Evolutionary conservation across 495 filamentous ascomycete genomes (phyloP).

Genomic region (Articulospora tetracladia): DNA sequence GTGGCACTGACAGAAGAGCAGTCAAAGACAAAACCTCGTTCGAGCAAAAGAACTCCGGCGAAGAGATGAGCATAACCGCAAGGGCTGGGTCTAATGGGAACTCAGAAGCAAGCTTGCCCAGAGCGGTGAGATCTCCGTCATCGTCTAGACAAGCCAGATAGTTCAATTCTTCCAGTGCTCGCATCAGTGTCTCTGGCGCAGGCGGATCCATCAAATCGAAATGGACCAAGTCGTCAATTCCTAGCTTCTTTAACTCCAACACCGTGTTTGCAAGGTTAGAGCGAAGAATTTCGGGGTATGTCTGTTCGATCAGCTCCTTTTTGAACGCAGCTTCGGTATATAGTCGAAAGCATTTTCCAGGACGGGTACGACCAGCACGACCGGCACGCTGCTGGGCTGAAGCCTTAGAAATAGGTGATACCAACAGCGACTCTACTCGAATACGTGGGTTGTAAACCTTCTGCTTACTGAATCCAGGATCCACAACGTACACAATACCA

Average conservation of each 20-base stretch:
- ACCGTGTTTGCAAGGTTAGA: constrained; percentile 95
- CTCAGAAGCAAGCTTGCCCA: constrained; percentile 87
- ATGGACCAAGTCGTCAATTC: constrained; percentile 92
- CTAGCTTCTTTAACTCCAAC: constrained; percentile 94
- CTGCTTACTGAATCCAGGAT: constrained; percentile 98
- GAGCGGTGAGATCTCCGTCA: constrained; percentile 81
- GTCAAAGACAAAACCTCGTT: constrained; percentile 97
- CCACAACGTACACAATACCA: constrained; percentile 98
- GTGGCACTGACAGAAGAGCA: constrained; percentile 88
- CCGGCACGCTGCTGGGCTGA: constrained; percentile 98
- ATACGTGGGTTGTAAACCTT: constrained; percentile 99
- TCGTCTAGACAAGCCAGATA: constrained; percentile 96
- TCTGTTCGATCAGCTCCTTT: constrained; percentile 95
- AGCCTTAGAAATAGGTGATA: constrained; percentile 95
- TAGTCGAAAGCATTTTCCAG: constrained; percentile 95
- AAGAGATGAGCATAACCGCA: constrained; percentile 96
- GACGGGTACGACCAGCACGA: constrained; percentile 96
- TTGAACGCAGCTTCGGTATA: constrained; percentile 98
- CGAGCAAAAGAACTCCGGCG: constrained; percentile 97
- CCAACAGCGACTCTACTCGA: constrained; percentile 90
- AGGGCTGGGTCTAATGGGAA: constrained; percentile 94
- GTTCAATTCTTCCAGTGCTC: constrained; percentile 95
- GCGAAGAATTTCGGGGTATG: constrained; percentile 90
- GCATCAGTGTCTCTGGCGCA: constrained; percentile 97
- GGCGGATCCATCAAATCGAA: constrained; percentile 99